Conservation (phyloP, 768 basidiomycete species). For the Mrakia blollopis region DNA sequence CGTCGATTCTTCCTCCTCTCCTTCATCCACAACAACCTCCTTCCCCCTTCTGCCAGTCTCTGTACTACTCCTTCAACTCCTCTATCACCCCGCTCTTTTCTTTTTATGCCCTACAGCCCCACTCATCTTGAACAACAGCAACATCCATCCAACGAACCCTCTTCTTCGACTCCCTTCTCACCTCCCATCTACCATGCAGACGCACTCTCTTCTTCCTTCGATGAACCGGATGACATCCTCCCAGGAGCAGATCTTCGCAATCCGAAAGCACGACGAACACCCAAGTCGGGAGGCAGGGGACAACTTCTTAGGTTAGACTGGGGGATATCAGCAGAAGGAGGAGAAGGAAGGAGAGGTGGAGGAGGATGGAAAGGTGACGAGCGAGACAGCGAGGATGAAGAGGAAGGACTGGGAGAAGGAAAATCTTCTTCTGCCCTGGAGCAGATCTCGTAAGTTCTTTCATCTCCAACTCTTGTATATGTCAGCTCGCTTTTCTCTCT, state of each 20-base stretch:
- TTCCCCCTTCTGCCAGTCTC: too few species aligned
- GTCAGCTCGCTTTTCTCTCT: background rate
- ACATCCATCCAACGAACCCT: background rate
- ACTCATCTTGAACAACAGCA: background rate
- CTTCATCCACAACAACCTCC: too few species aligned
- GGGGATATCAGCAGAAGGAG: background rate
- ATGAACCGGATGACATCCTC: background rate
- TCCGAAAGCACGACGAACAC: background rate
- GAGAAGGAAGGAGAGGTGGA: background rate
- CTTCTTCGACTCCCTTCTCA: background rate
- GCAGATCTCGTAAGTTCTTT: background rate
- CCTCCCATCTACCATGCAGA: background rate
- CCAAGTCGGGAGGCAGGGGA: background rate
- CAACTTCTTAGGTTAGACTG: slow-evolving; percentile 1
- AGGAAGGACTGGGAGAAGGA: background rate
- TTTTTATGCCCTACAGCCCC: background rate
- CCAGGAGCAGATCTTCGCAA: background rate
- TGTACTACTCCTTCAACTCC: too few species aligned
- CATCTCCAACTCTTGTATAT: background rate
- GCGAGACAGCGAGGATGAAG: background rate
- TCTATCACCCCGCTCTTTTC: background rate
- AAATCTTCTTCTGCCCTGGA: background rate
- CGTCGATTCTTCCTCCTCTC: too few species aligned
- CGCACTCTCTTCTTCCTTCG: too few species aligned
- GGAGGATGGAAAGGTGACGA: background rate